Evolutionary conservation across 2,329 filamentous ascomycete species (phyloP), one percentile per base, ranked within the genome.

Genomic region (Penicillium psychrosexuale): DNA sequence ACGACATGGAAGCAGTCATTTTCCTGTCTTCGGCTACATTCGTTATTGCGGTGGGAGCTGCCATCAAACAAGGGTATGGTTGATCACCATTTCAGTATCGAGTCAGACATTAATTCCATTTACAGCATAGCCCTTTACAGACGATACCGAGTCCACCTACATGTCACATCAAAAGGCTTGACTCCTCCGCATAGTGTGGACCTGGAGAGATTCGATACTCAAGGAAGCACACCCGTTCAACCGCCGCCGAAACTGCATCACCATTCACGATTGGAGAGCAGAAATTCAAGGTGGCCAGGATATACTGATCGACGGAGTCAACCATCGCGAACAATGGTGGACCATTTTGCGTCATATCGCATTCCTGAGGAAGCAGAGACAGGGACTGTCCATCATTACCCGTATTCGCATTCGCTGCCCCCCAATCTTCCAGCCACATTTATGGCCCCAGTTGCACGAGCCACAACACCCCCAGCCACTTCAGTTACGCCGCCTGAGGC

Each of bases 101-200:
- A 13, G 34, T 9, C 22, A 15, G 27, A 22, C 3, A 33, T 37
- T 57, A 15, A 59, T 39, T 22, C 1, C 12, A 22, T 13, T 17
- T 31, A 22, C 24, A 58, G 55, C n/a, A 9, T 49, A 13, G 17
- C 45, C 7, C 59, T 64, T 28, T 65, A 56, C 45, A 60, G 22
- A 28, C 44, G 47, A n/a, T 57, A 64, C 38, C 56, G 50, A 51
- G 36, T 61, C 28, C 58, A 33, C 8, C n/a, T 63, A 13, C 55
- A 63, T 8, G 47, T 63, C 33, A 56, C 44, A 11, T 43, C 37
- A 40, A 62, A 56, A 37, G 46, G 15, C 6, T 24, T 17, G 2
- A 38, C 49, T 17, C n/a, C 42, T n/a, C 17, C 37, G 9, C 39
- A 48, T 12, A 54, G 43, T 28, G 17, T 48, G 38, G 57, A 63